A percentile compares a stretch with the other conserved stretches of the same genome.
These are phyloP conservation scores for Dictyostelium firmibasis DNA, from an alignment of 78 protist genomes.

Conservation along the genomic window DNA sequence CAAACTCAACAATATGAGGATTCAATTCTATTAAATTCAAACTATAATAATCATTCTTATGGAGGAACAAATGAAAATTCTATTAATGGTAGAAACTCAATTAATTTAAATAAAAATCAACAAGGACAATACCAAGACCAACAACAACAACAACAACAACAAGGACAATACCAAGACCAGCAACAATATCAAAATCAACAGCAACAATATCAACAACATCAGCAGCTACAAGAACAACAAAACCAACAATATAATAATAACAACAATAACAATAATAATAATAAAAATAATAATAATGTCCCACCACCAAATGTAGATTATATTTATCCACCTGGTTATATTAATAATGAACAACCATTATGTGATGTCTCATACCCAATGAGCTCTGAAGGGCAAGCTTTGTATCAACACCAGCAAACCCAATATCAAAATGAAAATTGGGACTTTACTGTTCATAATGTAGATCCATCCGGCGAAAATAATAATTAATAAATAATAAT, in stretches of 20 bases:
- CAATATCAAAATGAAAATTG: not conserved
- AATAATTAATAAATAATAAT: not conserved
- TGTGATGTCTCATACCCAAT: not conserved
- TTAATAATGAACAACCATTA: not conserved
- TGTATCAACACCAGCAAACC: not conserved
- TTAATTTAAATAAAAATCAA: not conserved
- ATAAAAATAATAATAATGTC: not conserved
- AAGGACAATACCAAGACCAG: not conserved
- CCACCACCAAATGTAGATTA: not conserved
- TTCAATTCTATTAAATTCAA: not conserved
- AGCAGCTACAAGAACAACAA: not conserved
- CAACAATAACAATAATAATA: no score
- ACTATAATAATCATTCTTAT: not conserved
- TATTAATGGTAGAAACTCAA: not conserved
- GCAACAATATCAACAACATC: not conserved
- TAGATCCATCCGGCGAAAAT: not conserved
- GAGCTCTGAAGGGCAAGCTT: not conserved
- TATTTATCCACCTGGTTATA: conserved; percentile 10
- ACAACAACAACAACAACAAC: not conserved
- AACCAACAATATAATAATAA: no score
- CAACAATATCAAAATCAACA: not conserved
- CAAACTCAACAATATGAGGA: conserved; percentile 8
- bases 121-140: not conserved
- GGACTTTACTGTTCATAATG: not conserved
- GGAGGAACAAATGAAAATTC: not conserved